A percentile compares a stretch with the other conserved stretches of the same genome.
These are phyloP conservation scores for Suillus ampliporus DNA, from an alignment of 768 basidiomycete genomes.

Conservation along the genomic window DNA sequence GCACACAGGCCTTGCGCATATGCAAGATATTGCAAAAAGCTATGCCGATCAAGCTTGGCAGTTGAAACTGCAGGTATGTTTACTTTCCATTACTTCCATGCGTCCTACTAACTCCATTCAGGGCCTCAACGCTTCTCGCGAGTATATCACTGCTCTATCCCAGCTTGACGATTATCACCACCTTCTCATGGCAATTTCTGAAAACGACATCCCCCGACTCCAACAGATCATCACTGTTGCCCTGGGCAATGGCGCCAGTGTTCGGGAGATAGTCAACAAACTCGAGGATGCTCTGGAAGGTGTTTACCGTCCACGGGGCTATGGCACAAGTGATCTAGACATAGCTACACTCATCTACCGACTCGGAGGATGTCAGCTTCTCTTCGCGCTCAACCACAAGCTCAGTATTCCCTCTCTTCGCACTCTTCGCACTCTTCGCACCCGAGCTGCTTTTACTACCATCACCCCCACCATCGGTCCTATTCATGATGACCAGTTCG, in stretches of 20 bases:
- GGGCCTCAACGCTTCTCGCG: too few relatives aligned
- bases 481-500: conserved; percentile 10
- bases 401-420: too few relatives aligned
- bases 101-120: too few relatives aligned
- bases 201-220: conserved; percentile 14
- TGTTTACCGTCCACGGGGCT: conserved; percentile 3
- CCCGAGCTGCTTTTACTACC: conserved; percentile 10
- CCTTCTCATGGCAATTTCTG: conserved; percentile 14
- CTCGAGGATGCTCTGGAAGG: conserved; percentile 15
- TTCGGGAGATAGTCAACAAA: conserved; percentile 8
- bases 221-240: conserved; percentile 12
- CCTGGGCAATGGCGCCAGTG: conserved; percentile 17
- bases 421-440: conserved; percentile 19
- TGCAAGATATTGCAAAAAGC: background rate
- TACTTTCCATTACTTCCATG: background rate
- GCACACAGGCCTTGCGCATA: background rate
- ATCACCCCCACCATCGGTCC: conserved; percentile 20
- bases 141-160: too few relatives aligned
- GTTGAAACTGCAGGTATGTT: background rate
- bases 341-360: conserved; percentile 14
- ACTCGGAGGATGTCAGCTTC: conserved; percentile 18
- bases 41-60: background rate
- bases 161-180: conserved; percentile 3
- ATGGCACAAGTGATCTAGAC: conserved; percentile 10
- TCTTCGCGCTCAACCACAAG: too few relatives aligned